Percentiles rank a stretch among this genome's conserved stretches.
Evolutionary conservation across 257 asterid species (phyloP).

Genomic region (Nicotiana otophora): DNA sequence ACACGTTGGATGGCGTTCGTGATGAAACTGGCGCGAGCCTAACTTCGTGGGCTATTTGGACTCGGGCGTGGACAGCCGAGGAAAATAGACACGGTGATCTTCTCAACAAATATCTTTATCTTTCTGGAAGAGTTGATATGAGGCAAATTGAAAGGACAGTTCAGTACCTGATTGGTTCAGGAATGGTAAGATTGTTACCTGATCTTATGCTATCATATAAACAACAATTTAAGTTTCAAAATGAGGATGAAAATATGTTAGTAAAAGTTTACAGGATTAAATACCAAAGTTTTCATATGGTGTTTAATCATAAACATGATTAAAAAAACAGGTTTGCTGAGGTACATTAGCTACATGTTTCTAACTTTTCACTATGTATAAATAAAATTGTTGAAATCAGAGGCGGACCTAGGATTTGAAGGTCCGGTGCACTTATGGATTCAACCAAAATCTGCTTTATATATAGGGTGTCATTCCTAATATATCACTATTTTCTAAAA

Average conservation of each 20-base stretch:
- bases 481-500: too few relatives aligned
- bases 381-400: not conserved
- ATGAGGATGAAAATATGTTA: not conserved
- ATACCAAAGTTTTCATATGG: not conserved
- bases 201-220: not conserved
- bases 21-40: slow-evolving; percentile 78
- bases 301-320: not conserved
- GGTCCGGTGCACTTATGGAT: too few relatives aligned
- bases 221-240: not conserved
- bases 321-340: not conserved
- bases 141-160: slow-evolving; percentile 52
- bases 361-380: not conserved
- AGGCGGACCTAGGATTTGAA: too few relatives aligned
- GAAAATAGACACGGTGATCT: slow-evolving; percentile 78
- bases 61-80: slow-evolving; percentile 76
- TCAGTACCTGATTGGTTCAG: slow-evolving; percentile 59
- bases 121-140: slow-evolving; percentile 70
- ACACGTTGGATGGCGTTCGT: slow-evolving; percentile 72
- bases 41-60: slow-evolving; percentile 73
- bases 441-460: too few relatives aligned
- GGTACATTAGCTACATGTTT: not conserved
- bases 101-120: slow-evolving; percentile 60
- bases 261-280: not conserved
- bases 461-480: too few relatives aligned
- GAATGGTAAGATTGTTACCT: slow-evolving; percentile 30